phyloP scores from a whole-genome alignment of 2,329 filamentous ascomycete species.

The Coniosporium tulheliwenetii region DNA sequence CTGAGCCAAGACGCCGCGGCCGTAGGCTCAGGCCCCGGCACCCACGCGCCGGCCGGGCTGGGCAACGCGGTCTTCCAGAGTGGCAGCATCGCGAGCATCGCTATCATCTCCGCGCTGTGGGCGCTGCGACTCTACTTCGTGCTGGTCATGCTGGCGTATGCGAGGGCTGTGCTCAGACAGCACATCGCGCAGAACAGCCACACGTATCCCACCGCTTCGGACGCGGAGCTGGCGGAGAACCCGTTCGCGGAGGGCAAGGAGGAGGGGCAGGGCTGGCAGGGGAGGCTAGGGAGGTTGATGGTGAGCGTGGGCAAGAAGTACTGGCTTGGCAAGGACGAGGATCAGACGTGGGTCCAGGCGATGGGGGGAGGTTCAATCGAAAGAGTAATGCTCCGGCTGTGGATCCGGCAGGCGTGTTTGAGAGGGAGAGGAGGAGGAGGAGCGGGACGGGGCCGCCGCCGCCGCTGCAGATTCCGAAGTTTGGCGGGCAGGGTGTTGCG shows the following conservation, averaged over 20 bases:
- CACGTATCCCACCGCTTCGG: constrained; percentile 17
- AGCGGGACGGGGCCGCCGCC: constrained; percentile 43
- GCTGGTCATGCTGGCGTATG: constrained; percentile 69
- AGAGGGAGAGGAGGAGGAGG: constrained; percentile 45
- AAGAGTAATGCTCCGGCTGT: constrained; percentile 16
- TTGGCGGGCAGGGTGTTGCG: background rate
- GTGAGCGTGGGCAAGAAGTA: constrained; percentile 58
- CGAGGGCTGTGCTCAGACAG: constrained; percentile 58
- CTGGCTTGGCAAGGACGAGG: constrained; percentile 57
- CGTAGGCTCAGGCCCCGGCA: constrained; percentile 21
- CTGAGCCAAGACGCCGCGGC: constrained; percentile 36
- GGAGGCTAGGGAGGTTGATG: constrained; percentile 65
- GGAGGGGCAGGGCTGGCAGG: constrained; percentile 67
- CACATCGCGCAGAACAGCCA: constrained; percentile 32
- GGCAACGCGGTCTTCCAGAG: constrained; percentile 50
- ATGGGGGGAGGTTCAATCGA: constrained; percentile 45
- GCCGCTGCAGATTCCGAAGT: constrained; percentile 8
- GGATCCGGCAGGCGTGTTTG: constrained; percentile 29
- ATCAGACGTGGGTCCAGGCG: constrained; percentile 53
- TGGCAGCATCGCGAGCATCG: constrained; percentile 59
- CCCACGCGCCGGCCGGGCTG: constrained; percentile 26
- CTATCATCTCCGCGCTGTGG: constrained; percentile 59
- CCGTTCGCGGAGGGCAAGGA: constrained; percentile 54
- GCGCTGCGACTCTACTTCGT: constrained; percentile 69
- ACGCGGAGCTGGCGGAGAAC: constrained; percentile 39